Conservation (phyloP, 768 basidiomycete genomes). For the Termitomyces eurrhizus region DNA sequence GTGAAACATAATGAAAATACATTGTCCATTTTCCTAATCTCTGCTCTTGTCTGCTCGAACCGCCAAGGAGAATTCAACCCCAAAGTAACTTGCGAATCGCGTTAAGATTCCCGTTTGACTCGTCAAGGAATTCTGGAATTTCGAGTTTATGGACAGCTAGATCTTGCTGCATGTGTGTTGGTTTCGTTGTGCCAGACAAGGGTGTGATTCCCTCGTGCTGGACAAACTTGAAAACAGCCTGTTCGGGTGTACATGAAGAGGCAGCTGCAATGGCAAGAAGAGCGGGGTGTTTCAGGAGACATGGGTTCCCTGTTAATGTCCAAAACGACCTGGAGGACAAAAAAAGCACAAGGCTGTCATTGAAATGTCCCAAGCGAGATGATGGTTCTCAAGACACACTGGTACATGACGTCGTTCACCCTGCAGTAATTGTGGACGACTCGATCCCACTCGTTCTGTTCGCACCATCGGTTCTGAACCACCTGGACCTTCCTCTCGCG, state of each 20-base stretch:
- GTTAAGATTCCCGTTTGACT: conserved; percentile 8
- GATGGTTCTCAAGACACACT: conserved; percentile 37
- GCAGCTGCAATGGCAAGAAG: conserved; percentile 41
- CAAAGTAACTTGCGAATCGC: conserved; percentile 16
- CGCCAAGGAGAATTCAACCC: neutral
- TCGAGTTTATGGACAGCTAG: conserved; percentile 33
- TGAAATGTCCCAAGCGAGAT: neutral
- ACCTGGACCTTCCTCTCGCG: conserved; percentile 58
- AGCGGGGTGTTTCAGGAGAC: conserved; percentile 46
- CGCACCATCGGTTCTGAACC: conserved; percentile 85
- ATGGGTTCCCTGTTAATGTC: conserved; percentile 79
- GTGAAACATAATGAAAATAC: neutral
- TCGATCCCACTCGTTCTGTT: conserved; percentile 74
- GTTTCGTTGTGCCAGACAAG: conserved; percentile 69
- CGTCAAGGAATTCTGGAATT: conserved; percentile 16
- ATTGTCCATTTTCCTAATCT: neutral
- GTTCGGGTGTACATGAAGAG: conserved; percentile 54
- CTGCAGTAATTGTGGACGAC: conserved; percentile 63
- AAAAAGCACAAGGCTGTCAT: neutral
- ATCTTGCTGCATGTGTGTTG: conserved; percentile 66
- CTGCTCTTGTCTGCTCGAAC: neutral
- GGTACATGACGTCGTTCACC: conserved; percentile 63
- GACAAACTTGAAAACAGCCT: conserved; percentile 65
- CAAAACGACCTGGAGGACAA: conserved; percentile 67
- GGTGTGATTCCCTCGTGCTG: conserved; percentile 67